Evolutionary conservation across 73 alveolate genomes (phyloP).

Genomic region (Paramecium sonneborni): DNA sequence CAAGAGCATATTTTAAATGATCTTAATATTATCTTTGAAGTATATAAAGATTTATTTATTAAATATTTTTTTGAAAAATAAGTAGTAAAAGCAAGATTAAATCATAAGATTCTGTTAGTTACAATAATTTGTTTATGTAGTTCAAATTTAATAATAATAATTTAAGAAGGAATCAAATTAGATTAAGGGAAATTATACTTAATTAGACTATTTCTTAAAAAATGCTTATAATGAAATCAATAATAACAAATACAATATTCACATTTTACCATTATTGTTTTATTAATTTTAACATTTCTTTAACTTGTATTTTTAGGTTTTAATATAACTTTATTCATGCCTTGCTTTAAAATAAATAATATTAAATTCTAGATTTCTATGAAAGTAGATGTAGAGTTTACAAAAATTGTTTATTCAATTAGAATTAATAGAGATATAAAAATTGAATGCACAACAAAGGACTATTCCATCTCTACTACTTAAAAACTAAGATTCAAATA

Average conservation of each 20-base stretch:
- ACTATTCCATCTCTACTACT: too few species aligned
- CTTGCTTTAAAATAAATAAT: conserved; percentile 70
- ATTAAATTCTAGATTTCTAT: conserved; percentile 77
- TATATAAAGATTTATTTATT: too few species aligned
- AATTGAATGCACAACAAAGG: conserved; percentile 91
- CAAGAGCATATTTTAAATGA: too few species aligned
- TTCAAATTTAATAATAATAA: too few species aligned
- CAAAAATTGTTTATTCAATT: conserved; percentile 85
- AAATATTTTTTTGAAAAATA: too few species aligned
- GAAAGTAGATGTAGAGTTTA: conserved; percentile 94
- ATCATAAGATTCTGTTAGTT: too few species aligned
- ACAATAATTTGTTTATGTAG: too few species aligned
- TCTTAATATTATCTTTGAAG: too few species aligned
- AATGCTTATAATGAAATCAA: conserved; percentile 68
- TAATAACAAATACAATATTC: conserved; percentile 84
- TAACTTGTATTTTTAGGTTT: conserved; percentile 88
- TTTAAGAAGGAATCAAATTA: too few species aligned
- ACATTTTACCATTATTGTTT: conserved; percentile 87
- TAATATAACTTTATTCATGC: conserved; percentile 85
- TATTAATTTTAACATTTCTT: conserved; percentile 90
- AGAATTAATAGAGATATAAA: conserved; percentile 77
- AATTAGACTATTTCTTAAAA: not conserved
- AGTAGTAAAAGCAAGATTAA: too few species aligned
- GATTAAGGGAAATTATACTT: not conserved
- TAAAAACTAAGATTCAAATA: too few species aligned